Evolutionary conservation across 306 rosid species (phyloP).

Genomic region (Begonia masoniana): DNA sequence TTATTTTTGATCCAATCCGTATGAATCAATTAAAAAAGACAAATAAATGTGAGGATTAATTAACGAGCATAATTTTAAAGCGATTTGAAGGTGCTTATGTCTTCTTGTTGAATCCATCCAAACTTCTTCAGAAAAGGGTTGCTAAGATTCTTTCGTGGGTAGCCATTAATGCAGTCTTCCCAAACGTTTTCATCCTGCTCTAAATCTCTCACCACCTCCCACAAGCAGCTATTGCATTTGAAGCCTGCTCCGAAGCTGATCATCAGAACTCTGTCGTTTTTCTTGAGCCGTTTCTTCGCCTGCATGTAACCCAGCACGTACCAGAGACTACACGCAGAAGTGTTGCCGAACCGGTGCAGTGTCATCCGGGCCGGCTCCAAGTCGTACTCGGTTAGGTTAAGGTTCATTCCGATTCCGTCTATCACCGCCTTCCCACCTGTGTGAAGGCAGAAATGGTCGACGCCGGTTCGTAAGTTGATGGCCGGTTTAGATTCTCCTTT

Average conservation of each 20-base stretch:
- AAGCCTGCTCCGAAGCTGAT: constrained; percentile 89
- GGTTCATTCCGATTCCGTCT: constrained; percentile 50
- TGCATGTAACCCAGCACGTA: constrained; percentile 83
- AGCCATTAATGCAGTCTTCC: constrained; percentile 42
- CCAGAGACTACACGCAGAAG: constrained; percentile 77
- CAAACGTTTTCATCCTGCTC: constrained; percentile 41
- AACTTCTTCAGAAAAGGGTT: constrained; percentile 67
- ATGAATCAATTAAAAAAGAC: too few relatives aligned
- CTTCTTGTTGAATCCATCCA: constrained; percentile 31
- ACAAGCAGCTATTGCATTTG: constrained; percentile 76
- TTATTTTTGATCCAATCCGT: too few relatives aligned
- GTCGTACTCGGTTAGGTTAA: constrained; percentile 43
- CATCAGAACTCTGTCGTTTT: constrained; percentile 48
- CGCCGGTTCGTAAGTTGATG: constrained; percentile 50
- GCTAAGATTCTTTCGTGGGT: constrained; percentile 33
- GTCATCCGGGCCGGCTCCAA: constrained; percentile 90
- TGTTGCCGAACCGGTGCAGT: constrained; percentile 74
- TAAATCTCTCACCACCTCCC: constrained; percentile 61
- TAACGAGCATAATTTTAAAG: too few relatives aligned
- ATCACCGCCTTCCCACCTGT: constrained; percentile 85
- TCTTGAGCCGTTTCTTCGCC: constrained; percentile 66
- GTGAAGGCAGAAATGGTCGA: constrained; percentile 69
- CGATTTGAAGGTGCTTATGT: constrained; percentile 3
- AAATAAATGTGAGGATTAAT: too few relatives aligned
- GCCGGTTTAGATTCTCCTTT: too few relatives aligned